Base-by-base conservation (phyloP, 2,329 filamentous ascomycete genomes). In the Ophiostoma triangulosporum region DNA sequence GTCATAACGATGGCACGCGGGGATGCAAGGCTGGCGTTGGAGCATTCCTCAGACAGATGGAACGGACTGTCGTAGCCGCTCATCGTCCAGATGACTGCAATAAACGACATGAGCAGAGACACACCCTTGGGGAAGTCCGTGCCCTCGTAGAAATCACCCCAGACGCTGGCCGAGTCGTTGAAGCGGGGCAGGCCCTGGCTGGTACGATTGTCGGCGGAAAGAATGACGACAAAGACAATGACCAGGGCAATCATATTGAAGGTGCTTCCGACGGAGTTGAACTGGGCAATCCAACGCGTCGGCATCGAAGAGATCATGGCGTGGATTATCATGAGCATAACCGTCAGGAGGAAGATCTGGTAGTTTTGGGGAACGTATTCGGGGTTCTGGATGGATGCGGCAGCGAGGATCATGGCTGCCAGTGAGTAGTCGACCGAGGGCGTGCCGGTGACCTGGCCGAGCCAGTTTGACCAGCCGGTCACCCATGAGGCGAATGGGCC, bases 1-100 rank as follows among this genome's bases (percentile, higher is more conserved):
- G 84, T 88, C 62, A 87, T 70, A 35, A 86, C 77, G 51, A 88
- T 88, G 7, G 84, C 84, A 12, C 84, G 77, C 0, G 84, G 84
- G 9, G 81, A 77, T 29, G 84, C 83, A 46, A 87, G 68, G 59
- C 77, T 80, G 27, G 84, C 84, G 60, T 88, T 88, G 56, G 79
- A 81, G 65, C 84, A 88, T 65, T 88, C 84, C 62, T 88, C 84
- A 3, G 80, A 76, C n/a, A 88, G 66, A 66, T 88, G 84, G 64
- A 87, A 87, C 0, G 83, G 78, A 0, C 75, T 75, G 64, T 86
- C 82, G 62, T 84, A 85, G 38, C 81, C 80, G 6, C 73, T 73
- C 74, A 81, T 82, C 5, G 80, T 84, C 81, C 81, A 84, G 57
- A 85, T 83, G 32, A 84, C 81, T 27, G 76, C 75, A 43, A 85